Percentiles rank a stretch among this genome's conserved stretches.
Evolutionary conservation across 192 early-diverging fungal species (phyloP).

Genomic region (Paraglomus occultum): DNA sequence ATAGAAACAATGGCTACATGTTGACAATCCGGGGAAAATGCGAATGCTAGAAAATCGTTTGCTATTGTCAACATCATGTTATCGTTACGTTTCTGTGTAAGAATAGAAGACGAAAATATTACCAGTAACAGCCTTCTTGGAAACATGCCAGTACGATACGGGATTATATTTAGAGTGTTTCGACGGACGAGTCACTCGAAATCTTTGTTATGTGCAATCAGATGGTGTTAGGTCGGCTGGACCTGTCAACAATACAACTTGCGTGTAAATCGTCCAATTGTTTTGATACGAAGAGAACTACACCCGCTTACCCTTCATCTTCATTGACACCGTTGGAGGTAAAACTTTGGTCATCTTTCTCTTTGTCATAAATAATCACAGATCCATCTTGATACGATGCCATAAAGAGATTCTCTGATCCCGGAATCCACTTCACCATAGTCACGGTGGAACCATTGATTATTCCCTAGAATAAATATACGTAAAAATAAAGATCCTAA

Average conservation of each 20-base stretch:
- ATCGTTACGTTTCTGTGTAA: too few relatives aligned
- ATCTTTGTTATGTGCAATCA: constrained; percentile 38
- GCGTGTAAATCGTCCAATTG: not conserved
- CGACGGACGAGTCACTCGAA: constrained; percentile 52
- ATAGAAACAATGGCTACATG: constrained; percentile 78
- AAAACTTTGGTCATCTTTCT: constrained; percentile 74
- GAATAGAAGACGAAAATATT: constrained; percentile 6
- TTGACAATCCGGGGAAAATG: constrained; percentile 81
- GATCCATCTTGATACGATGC: constrained; percentile 82
- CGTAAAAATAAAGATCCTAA: not conserved
- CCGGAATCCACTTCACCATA: constrained; percentile 88
- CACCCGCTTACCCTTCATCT: constrained; percentile 35
- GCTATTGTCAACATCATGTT: too few relatives aligned
- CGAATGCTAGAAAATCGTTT: constrained; percentile 49
- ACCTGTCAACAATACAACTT: constrained; percentile 8
- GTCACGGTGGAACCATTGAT: constrained; percentile 69
- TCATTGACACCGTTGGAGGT: constrained; percentile 23
- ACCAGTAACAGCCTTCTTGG: constrained; percentile 71
- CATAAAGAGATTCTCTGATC: constrained; percentile 80
- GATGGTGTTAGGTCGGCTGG: constrained; percentile 7
- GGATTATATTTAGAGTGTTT: constrained; percentile 79
- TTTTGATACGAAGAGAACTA: not conserved
- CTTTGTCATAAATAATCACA: constrained; percentile 82
- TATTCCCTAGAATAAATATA: constrained; percentile 43
- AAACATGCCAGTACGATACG: constrained; percentile 73